Conservation (phyloP, 2,329 filamentous ascomycete genomes). For the Metarhizium humberi region DNA sequence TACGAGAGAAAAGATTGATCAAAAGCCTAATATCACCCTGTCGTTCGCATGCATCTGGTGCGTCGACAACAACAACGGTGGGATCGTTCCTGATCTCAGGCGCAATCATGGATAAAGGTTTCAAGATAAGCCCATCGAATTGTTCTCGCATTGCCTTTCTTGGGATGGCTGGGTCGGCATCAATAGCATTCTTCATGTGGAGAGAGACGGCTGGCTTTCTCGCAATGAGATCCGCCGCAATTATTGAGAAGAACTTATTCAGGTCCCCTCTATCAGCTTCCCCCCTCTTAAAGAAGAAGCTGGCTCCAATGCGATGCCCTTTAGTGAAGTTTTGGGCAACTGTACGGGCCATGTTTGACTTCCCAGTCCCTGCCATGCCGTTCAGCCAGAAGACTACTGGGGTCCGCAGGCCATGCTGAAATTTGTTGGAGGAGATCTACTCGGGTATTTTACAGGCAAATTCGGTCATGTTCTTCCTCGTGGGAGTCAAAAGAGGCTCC, state of each 20-base stretch:
- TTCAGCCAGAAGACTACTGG: constrained; percentile 25
- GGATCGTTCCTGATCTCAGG: neutral
- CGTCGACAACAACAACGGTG: constrained; percentile 25
- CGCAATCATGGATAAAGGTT: constrained; percentile 18
- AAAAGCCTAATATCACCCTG: constrained; percentile 22
- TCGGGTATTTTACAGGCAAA: constrained; percentile 21
- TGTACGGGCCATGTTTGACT: constrained; percentile 28
- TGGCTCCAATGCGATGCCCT: constrained; percentile 18
- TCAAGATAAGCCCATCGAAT: constrained; percentile 28
- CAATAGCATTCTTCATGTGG: constrained; percentile 19
- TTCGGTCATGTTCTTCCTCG: constrained; percentile 20
- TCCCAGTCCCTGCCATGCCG: constrained; percentile 29
- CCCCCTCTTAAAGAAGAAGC: constrained; percentile 36
- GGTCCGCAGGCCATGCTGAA: constrained; percentile 15
- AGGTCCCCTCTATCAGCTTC: constrained; percentile 27
- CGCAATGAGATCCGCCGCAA: constrained; percentile 23
- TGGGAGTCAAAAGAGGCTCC: constrained; percentile 24
- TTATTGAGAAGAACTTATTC: constrained; percentile 28
- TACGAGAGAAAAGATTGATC: constrained; percentile 11
- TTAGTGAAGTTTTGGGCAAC: constrained; percentile 10
- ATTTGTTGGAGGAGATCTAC: constrained; percentile 18
- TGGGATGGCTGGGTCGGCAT: constrained; percentile 18
- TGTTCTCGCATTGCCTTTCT: constrained; percentile 23
- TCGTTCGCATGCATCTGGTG: constrained; percentile 16
- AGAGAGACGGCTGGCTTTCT: constrained; percentile 18